These are phyloP conservation scores for Colletotrichum sp. DNA, from an alignment of 2,329 filamentous ascomycete species.

Conservation along the genomic window DNA sequence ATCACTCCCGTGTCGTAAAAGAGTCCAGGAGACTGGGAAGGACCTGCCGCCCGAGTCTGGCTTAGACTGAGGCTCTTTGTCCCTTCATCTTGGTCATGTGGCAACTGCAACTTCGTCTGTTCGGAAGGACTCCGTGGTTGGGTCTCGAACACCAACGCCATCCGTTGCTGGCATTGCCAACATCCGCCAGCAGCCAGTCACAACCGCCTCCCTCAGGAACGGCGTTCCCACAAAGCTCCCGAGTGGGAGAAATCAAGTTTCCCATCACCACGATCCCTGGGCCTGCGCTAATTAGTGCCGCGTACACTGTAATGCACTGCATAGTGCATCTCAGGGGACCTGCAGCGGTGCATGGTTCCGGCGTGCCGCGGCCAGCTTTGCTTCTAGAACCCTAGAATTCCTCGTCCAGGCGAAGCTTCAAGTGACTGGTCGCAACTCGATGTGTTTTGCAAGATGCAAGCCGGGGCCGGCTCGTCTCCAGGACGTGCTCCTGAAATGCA, in stretches of 20 bases:
- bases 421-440: background rate
- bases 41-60: background rate
- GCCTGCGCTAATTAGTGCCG: conserved; percentile 13
- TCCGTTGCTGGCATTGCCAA: background rate
- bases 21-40: background rate
- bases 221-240: background rate
- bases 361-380: background rate
- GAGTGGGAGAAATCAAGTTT: background rate
- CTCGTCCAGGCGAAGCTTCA: too few relatives aligned
- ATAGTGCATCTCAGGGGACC: background rate
- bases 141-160: background rate
- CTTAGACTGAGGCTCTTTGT: background rate
- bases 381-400: background rate
- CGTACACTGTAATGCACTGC: background rate
- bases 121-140: background rate
- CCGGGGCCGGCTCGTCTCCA: background rate
- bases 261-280: background rate
- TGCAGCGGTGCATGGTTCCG: background rate
- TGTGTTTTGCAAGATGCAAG: background rate
- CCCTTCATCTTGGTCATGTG: background rate
- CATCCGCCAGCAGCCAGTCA: background rate
- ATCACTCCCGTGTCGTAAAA: background rate
- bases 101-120: background rate
- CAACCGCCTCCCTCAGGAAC: background rate
- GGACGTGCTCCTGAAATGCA: conserved; percentile 9